Percentiles rank a stretch among this genome's conserved stretches.
Evolutionary conservation across 805 yeast species (phyloP).

Genomic region (Wickerhamiella bombiphila): DNA sequence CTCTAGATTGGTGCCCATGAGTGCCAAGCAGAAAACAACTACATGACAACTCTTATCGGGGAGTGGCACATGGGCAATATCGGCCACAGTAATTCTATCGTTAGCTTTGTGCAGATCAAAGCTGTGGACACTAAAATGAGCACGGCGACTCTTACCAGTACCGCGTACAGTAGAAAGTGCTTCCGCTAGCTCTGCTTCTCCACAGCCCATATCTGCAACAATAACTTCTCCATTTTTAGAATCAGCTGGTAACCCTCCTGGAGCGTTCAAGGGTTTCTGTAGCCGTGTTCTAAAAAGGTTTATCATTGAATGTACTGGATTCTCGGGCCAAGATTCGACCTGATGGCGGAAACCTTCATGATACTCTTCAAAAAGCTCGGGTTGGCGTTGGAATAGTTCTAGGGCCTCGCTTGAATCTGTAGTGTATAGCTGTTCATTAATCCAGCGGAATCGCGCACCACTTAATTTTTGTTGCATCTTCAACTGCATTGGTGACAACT

Average conservation of each 20-base stretch:
- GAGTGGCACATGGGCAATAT: slow-evolving; percentile 79
- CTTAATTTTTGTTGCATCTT: slow-evolving; percentile 91
- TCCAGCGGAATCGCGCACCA: slow-evolving; percentile 96
- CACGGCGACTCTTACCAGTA: slow-evolving; percentile 23
- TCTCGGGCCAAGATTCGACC: slow-evolving; percentile 96
- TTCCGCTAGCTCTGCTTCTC: slow-evolving; percentile 78
- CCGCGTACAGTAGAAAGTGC: slow-evolving; percentile 36
- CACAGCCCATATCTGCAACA: slow-evolving; percentile 98
- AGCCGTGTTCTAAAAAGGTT: slow-evolving; percentile 40
- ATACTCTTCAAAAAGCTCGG: slow-evolving; percentile 81
- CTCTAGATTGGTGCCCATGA: slow-evolving; percentile 94
- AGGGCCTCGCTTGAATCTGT: slow-evolving; percentile 66
- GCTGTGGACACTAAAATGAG: slow-evolving; percentile 52
- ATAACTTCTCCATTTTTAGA: slow-evolving; percentile 43
- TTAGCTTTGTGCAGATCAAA: slow-evolving; percentile 87
- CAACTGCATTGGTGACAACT: slow-evolving; percentile 75
- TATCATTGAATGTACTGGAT: slow-evolving; percentile 88
- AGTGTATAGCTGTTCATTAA: slow-evolving; percentile 92
- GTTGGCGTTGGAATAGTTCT: slow-evolving; percentile 59
- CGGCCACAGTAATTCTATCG: slow-evolving; percentile 89
- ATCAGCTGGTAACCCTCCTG: slow-evolving; percentile 75
- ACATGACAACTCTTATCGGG: slow-evolving; percentile 64
- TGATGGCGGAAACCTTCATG: slow-evolving; percentile 92
- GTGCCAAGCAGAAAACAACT: slow-evolving; percentile 84
- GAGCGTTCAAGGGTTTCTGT: slow-evolving; percentile 67